Evolutionary conservation across 306 rosid species (phyloP), one percentile per base, ranked within the genome.

Genomic region (Casuarina cunninghamiana): DNA sequence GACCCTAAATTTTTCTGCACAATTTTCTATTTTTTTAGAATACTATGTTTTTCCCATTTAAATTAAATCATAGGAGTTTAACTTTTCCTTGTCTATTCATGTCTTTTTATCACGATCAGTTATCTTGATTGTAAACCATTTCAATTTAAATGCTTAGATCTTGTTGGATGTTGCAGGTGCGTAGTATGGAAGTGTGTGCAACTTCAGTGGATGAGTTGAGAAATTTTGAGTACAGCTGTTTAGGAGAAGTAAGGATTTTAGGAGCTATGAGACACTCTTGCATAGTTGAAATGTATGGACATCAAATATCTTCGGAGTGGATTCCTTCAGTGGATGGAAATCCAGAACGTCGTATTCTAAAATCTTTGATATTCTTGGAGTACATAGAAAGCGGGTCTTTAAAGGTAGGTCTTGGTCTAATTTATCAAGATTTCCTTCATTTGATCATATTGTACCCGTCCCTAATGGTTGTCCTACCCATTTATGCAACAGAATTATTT

Each of bases 161-260:
- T 51, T 84, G 72, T 73, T 73, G 80, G 80, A 81, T 74, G 76
- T 53, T 85, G 83, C 86, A 96, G 99, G 87, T 90, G 76, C 98
- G 96, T 55, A 91, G 87, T 72, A 69, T 85, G 72, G 87, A 90
- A 79, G 90, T 84, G 49, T 69, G 72, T 72, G 94, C 79, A 70
- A 73, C 86, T 86, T 86, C 91, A 17, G 83, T 75, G 13, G 94
- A 91, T 48, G 82, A 88, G 74, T 79, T 86, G 21, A 91, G 87
- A 85, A 90, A 83, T 53, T 96, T 96, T 2, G 99, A 96, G 82
- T 85, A 83, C 84, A 88, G 83, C 71, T 90, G 93, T 82, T 83
- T 96, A 77, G 99, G 97, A 68, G 99, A 96, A 93, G 88, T 93
- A 54, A 91, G 99, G 88, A 91, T 96, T 72, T 86, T 96, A 76